Evolutionary conservation across 108 stramenopile species (phyloP), one percentile per base, ranked within the genome.

Genomic region (Nannochloropsis salina): DNA sequence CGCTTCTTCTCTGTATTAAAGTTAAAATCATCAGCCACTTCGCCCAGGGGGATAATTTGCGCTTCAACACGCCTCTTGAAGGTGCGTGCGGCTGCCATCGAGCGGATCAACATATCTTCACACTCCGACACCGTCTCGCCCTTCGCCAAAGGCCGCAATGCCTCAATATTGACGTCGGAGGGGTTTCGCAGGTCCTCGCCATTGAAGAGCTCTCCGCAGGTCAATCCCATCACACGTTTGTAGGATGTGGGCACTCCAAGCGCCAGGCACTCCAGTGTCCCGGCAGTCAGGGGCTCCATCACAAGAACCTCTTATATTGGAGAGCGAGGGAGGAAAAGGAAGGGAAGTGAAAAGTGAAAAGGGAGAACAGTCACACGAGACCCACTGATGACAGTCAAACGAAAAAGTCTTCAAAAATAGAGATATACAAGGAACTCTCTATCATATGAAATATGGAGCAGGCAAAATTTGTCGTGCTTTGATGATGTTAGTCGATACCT

Each of bases 261-360:
- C 15, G 86, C 88, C 83, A 90, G 88, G 81, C 82, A 86, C 86
- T 90, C 89, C 40, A 90, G 41, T 8, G 88, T 88, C 6, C 88
- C 89, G n/a, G 88, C 88, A n/a, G 89, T 90, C 40, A 90, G 85
- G 18, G 89, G 89, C 86, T 90, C 89, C 80, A 86, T 83, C 40
- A 90, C 88, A 44, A 85, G 89, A 44, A 83, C 86, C 82, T 90
- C 89, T 88, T 31, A 31, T 31, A 81, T 41, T 9, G 51, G n/a
- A 61, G 3, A 8, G 61, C 20, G 61, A 74, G 6, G 61, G 61
- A n/a, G 61, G 8, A 74, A 1, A 74, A 2, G n/a, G 8, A 74
- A 3, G 6, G 8, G 61, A n/a, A 0, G 61, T 74, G 3, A 74
- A n/a, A 74, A 74, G 8, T n/a, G 61, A n/a, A 8, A n/a, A 8